Percentiles rank a stretch among this genome's conserved stretches.
Evolutionary conservation across 2,329 filamentous ascomycete species (phyloP).

Genomic region (Ramularia collo-cygni): DNA sequence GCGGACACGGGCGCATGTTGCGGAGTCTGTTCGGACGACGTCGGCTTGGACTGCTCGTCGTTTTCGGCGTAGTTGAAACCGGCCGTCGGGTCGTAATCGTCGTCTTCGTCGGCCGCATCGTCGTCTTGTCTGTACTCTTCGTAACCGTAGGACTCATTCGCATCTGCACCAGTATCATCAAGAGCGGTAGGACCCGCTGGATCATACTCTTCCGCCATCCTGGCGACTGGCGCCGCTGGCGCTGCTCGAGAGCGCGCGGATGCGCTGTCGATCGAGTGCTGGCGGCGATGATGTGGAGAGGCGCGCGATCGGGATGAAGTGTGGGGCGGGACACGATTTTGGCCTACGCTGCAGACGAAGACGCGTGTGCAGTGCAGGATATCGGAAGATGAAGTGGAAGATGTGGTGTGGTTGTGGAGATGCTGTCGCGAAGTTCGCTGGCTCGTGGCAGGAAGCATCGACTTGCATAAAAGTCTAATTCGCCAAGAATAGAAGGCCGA

Average conservation of each 20-base stretch:
- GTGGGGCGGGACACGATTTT: no score
- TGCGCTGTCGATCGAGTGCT: neutral
- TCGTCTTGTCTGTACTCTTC: constrained; percentile 11
- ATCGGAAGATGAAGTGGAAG: no score
- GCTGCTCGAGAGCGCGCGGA: constrained; percentile 3
- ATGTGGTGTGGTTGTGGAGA: no score
- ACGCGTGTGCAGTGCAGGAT: no score
- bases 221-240: constrained; percentile 11
- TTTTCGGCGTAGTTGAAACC: constrained; percentile 22
- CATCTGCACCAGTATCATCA: constrained; percentile 15
- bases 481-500: neutral
- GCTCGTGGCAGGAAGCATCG: neutral
- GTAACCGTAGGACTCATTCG: constrained; percentile 33
- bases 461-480: neutral
- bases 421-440: no score
- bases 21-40: constrained; percentile 8
- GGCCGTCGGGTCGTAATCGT: constrained; percentile 30
- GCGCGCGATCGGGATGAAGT: neutral
- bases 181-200: constrained; percentile 20
- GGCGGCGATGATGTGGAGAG: neutral
- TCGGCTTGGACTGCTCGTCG: constrained; percentile 7
- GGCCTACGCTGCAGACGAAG: no score
- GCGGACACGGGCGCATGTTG: constrained; percentile 36
- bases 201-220: constrained; percentile 42
- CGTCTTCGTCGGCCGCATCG: constrained; percentile 25